Percentiles rank a stretch among this genome's conserved stretches.
phyloP scores from a whole-genome alignment of 306 rosid genomes.

The Calophaca sinica region DNA sequence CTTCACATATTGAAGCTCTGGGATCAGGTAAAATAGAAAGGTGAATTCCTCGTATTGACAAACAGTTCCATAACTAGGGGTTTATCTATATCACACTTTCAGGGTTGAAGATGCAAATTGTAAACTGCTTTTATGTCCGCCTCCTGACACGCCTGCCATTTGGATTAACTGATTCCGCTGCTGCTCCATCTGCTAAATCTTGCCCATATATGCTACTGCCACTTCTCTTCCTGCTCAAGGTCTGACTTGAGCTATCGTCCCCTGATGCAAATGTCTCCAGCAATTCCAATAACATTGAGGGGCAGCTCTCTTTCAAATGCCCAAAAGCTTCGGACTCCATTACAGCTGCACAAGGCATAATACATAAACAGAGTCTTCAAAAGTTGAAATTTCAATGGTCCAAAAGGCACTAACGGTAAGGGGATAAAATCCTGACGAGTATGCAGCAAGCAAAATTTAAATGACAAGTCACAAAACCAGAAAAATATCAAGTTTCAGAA shows the following conservation, averaged over 20 bases:
- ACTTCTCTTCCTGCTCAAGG: slow-evolving; percentile 69
- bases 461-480: slow-evolving; percentile 6
- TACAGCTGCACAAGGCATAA: slow-evolving; percentile 67
- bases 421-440: not conserved
- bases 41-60: slow-evolving; percentile 43
- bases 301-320: slow-evolving; percentile 82
- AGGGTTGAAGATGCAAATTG: slow-evolving; percentile 36
- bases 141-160: slow-evolving; percentile 74
- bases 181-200: slow-evolving; percentile 71
- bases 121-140: slow-evolving; percentile 53
- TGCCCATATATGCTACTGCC: slow-evolving; percentile 66
- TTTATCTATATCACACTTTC: slow-evolving; percentile 46
- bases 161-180: slow-evolving; percentile 70
- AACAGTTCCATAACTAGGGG: slow-evolving; percentile 40
- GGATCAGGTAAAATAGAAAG: slow-evolving; percentile 32
- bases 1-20: slow-evolving; percentile 35
- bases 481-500: slow-evolving; percentile 1
- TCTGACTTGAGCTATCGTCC: slow-evolving; percentile 61
- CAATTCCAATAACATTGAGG: slow-evolving; percentile 77
- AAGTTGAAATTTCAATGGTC: not conserved
- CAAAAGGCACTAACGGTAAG: slow-evolving; percentile 12
- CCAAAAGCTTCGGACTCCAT: slow-evolving; percentile 89
- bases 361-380: slow-evolving; percentile 17
- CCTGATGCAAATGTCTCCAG: slow-evolving; percentile 79
- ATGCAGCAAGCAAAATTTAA: slow-evolving; percentile 4